A percentile compares a stretch with the other conserved stretches of the same genome.
phyloP scores from a whole-genome alignment of 1,284 basidiomycete species.

The Cryptococcus wingfieldii region DNA sequence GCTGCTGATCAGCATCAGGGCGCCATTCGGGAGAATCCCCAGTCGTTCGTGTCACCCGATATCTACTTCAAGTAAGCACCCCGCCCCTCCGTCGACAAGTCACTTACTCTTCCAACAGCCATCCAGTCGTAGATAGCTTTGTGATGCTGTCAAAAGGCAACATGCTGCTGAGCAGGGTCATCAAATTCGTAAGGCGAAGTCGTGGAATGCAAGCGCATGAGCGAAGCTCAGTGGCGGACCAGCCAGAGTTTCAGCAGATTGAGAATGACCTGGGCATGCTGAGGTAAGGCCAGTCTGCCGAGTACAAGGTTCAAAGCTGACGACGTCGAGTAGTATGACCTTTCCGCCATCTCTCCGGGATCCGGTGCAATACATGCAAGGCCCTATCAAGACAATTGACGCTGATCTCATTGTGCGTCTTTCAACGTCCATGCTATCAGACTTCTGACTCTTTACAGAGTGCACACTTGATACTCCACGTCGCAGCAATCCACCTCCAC shows the following conservation, averaged over 20 bases:
- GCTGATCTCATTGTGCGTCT: slow-evolving; percentile 32
- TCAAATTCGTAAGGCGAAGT: slow-evolving; percentile 23
- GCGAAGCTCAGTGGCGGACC: slow-evolving; percentile 7
- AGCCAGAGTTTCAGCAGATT: slow-evolving; percentile 26
- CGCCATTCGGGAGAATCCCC: slow-evolving; percentile 32
- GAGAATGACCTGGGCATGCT: slow-evolving; percentile 26
- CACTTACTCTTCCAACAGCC: slow-evolving; percentile 10
- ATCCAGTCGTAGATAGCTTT: slow-evolving; percentile 38
- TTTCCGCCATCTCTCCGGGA: slow-evolving; percentile 35
- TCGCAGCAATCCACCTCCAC: slow-evolving; percentile 38
- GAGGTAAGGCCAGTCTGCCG: too few relatives aligned
- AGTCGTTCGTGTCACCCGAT: slow-evolving; percentile 29
- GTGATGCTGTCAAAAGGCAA: slow-evolving; percentile 34
- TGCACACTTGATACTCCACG: slow-evolving; percentile 30
- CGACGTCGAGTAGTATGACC: slow-evolving; percentile 9
- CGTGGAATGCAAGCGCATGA: slow-evolving; percentile 10
- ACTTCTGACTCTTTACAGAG: slow-evolving; percentile 10
- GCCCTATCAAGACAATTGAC: slow-evolving; percentile 29
- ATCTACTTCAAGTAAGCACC: slow-evolving; percentile 29
- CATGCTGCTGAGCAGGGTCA: slow-evolving; percentile 29
- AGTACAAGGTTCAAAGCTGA: too few relatives aligned
- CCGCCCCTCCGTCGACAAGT: too few relatives aligned
- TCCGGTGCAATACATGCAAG: slow-evolving; percentile 27
- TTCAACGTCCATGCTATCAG: not conserved
- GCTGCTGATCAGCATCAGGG: not conserved